phyloP scores from a whole-genome alignment of 768 basidiomycete species.

The Russula abietina region DNA sequence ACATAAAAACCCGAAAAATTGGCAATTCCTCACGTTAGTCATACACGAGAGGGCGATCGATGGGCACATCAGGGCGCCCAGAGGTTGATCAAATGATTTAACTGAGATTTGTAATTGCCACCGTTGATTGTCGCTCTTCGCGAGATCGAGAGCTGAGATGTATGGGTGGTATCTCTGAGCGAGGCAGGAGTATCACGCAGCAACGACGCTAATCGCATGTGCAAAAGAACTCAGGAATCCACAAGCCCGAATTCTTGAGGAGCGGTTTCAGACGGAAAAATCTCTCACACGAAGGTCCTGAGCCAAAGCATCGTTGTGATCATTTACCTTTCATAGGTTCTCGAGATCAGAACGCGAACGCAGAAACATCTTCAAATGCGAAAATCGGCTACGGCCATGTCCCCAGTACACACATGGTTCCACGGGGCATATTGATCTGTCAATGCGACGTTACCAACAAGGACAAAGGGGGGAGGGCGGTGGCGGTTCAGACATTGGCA shows the following conservation, averaged over 20 bases:
- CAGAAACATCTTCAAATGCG: conserved; percentile 5
- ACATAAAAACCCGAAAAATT: background rate
- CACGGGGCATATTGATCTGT: conserved; percentile 11
- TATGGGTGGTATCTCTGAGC: background rate
- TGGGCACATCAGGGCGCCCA: background rate
- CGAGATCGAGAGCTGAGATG: background rate
- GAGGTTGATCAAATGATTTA: conserved; percentile 2
- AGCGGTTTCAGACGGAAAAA: background rate
- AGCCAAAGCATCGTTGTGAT: background rate
- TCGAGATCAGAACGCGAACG: background rate
- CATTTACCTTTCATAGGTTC: background rate
- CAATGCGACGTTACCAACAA: background rate
- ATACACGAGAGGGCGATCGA: background rate
- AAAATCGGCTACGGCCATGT: background rate
- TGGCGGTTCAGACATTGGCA: background rate
- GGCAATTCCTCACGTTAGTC: background rate
- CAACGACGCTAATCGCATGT: background rate
- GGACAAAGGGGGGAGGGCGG: background rate
- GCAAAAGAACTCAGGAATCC: background rate
- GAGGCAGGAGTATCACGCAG: background rate
- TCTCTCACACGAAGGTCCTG: background rate
- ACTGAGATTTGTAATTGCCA: background rate
- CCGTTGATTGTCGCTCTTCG: background rate
- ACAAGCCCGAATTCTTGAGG: background rate
- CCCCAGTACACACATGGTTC: background rate